A percentile compares a stretch with the other conserved stretches of the same genome.
Evolutionary conservation across 495 filamentous ascomycete species (phyloP).

Genomic region (Aspergillus sparsus): DNA sequence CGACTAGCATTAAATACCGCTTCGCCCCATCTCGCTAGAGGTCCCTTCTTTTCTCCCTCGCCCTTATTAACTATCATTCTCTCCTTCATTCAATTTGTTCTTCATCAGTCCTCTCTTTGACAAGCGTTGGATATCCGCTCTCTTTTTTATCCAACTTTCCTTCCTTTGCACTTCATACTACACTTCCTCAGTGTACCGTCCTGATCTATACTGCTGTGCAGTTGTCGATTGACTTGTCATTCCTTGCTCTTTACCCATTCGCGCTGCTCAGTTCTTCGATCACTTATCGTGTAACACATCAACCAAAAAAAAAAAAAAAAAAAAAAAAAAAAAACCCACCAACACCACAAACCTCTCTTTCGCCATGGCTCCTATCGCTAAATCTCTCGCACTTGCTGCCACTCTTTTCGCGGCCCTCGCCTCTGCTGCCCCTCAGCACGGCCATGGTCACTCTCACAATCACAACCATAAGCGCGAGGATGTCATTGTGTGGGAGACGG

Average conservation of each 20-base stretch:
- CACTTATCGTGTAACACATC: neutral
- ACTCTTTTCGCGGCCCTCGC: constrained; percentile 41
- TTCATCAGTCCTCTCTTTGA: constrained; percentile 19
- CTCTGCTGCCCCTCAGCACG: constrained; percentile 34
- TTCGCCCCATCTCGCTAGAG: constrained; percentile 14
- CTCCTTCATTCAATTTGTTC: neutral
- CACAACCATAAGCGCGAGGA: constrained; percentile 41
- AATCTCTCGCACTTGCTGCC: constrained; percentile 45
- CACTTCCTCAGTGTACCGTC: constrained; percentile 19
- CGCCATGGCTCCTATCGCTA: constrained; percentile 46
- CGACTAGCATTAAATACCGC: constrained; percentile 24
- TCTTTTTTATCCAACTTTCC: constrained; percentile 19
- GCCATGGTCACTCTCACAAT: constrained; percentile 15
- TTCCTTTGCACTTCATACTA: constrained; percentile 19
- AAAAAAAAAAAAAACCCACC: constrained; percentile 18
- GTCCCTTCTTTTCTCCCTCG: constrained; percentile 19
- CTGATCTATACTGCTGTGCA: constrained; percentile 40
- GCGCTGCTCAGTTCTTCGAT: constrained; percentile 16
- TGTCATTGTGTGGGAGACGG: constrained; percentile 34
- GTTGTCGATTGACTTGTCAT: constrained; percentile 27
- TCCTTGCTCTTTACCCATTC: constrained; percentile 13
- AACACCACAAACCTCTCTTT: constrained; percentile 10
- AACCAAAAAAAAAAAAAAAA: too few relatives aligned
- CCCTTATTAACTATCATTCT: constrained; percentile 1
- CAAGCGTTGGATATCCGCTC: constrained; percentile 20